A percentile compares a stretch with the other conserved stretches of the same genome.
These are phyloP conservation scores for Escovopsis sp. DNA, from an alignment of 2,329 filamentous ascomycete genomes.

Conservation along the genomic window DNA sequence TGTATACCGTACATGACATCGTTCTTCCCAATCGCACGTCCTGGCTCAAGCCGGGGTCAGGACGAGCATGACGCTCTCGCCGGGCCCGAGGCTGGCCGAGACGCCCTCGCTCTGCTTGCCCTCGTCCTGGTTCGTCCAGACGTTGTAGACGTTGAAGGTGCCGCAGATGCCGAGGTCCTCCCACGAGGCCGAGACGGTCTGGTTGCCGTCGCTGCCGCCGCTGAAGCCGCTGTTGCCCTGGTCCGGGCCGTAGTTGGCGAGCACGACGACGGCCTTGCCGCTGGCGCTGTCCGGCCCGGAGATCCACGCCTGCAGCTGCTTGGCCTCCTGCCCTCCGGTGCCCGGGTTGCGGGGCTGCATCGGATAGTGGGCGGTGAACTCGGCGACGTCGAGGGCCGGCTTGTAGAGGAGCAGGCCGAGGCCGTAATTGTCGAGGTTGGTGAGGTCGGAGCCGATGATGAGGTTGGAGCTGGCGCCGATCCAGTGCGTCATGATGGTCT, in stretches of 20 bases:
- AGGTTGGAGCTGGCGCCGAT: constrained; percentile 9
- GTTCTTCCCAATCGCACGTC: neutral
- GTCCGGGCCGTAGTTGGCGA: constrained; percentile 10
- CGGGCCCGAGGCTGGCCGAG: constrained; percentile 3
- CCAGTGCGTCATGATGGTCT: constrained; percentile 9
- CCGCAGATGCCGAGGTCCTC: constrained; percentile 6
- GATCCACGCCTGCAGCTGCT: constrained; percentile 10
- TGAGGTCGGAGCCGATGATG: constrained; percentile 7
- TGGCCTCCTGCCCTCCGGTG: constrained; percentile 7
- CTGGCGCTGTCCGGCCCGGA: constrained; percentile 5
- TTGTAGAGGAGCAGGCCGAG: constrained; percentile 6
- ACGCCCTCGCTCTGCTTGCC: constrained; percentile 2
- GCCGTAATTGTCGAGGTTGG: constrained; percentile 6
- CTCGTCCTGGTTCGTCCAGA: constrained; percentile 7
- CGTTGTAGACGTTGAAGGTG: constrained; percentile 4
- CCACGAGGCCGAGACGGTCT: constrained; percentile 7
- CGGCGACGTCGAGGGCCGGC: constrained; percentile 6
- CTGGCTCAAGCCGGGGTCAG: constrained; percentile 2
- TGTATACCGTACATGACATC: neutral
- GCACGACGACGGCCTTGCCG: constrained; percentile 7
- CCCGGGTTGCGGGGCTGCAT: constrained; percentile 9
- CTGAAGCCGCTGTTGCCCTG: constrained; percentile 8
- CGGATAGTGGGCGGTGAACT: constrained; percentile 8
- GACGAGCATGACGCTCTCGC: constrained; percentile 5
- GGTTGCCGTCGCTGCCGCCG: constrained; percentile 1